phyloP scores from a whole-genome alignment of 768 basidiomycete genomes.

The Kwoniella sp. region DNA sequence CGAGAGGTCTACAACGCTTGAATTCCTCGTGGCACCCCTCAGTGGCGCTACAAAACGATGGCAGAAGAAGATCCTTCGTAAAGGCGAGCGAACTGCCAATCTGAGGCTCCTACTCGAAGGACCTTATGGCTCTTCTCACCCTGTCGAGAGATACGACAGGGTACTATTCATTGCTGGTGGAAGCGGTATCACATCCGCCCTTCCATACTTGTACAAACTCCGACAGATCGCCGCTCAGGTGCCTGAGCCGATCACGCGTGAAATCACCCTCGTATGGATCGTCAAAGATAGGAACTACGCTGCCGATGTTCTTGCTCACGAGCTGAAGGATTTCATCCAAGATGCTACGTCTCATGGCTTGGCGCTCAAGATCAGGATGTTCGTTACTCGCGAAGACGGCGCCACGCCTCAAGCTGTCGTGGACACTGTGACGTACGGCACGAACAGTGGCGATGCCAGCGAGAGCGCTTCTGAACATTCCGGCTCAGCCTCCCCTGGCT shows the following conservation, averaged over 20 bases:
- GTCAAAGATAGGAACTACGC: constrained; percentile 24
- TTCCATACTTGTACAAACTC: constrained; percentile 26
- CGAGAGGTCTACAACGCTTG: constrained; percentile 5
- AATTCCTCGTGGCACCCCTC: constrained; percentile 26
- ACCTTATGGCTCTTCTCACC: constrained; percentile 32
- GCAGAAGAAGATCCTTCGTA: constrained; percentile 10
- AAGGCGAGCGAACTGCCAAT: not conserved
- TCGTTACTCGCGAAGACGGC: constrained; percentile 9
- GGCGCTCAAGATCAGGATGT: constrained; percentile 7
- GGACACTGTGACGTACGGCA: not conserved
- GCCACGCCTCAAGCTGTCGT: not conserved
- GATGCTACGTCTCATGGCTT: not conserved
- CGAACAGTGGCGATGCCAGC: not conserved
- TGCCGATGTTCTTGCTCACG: constrained; percentile 17
- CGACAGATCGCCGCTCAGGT: not conserved
- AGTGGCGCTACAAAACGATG: constrained; percentile 28
- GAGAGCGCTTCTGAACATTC: not conserved
- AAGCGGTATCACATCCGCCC: constrained; percentile 29
- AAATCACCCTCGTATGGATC: constrained; percentile 27
- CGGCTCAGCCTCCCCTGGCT: not conserved
- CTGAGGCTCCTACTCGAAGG: constrained; percentile 35
- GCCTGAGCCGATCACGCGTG: not conserved
- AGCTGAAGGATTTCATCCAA: constrained; percentile 18
- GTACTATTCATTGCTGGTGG: constrained; percentile 33
- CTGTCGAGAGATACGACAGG: constrained; percentile 20